These are phyloP conservation scores for Pharnaceum exiguum DNA, from an alignment of 148 eudicot species.

Conservation along the genomic window DNA sequence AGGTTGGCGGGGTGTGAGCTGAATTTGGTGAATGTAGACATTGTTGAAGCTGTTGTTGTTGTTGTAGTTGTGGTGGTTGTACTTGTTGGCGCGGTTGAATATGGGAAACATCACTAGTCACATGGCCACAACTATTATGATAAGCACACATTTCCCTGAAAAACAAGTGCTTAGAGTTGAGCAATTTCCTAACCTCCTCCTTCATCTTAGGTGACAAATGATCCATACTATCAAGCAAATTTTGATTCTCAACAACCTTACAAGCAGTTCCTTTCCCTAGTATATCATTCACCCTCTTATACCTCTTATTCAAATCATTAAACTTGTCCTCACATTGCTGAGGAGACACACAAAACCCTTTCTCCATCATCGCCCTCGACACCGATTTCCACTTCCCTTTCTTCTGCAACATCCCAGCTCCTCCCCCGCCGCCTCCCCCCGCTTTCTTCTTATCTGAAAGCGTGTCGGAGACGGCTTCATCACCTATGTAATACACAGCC, in stretches of 20 bases:
- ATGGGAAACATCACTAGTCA: constrained; percentile 16
- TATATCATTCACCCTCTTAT: constrained; percentile 91
- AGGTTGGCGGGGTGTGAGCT: not conserved
- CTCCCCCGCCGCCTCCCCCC: constrained; percentile 14
- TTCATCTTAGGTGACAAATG: constrained; percentile 55
- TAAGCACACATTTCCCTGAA: constrained; percentile 97
- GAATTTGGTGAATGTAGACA: constrained; percentile 37
- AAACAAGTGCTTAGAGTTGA: constrained; percentile 89
- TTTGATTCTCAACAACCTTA: constrained; percentile 77
- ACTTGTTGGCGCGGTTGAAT: constrained; percentile 14
- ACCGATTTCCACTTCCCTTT: constrained; percentile 98
- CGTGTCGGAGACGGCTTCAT: constrained; percentile 48
- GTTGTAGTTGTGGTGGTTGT: not conserved
- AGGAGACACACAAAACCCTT: constrained; percentile 85
- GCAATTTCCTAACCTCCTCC: constrained; percentile 76
- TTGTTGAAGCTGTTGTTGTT: constrained; percentile 19
- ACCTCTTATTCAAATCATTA: constrained; percentile 88
- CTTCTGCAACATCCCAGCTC: constrained; percentile 59
- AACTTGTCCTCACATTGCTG: constrained; percentile 98
- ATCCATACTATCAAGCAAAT: constrained; percentile 74
- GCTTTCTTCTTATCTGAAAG: constrained; percentile 38
- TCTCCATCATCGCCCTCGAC: constrained; percentile 88
- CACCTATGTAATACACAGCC: constrained; percentile 86
- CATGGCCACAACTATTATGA: constrained; percentile 68
- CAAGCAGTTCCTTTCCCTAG: constrained; percentile 85